Conservation (phyloP, 179 eudicot genomes). For the Corrigiola litoralis region DNA sequence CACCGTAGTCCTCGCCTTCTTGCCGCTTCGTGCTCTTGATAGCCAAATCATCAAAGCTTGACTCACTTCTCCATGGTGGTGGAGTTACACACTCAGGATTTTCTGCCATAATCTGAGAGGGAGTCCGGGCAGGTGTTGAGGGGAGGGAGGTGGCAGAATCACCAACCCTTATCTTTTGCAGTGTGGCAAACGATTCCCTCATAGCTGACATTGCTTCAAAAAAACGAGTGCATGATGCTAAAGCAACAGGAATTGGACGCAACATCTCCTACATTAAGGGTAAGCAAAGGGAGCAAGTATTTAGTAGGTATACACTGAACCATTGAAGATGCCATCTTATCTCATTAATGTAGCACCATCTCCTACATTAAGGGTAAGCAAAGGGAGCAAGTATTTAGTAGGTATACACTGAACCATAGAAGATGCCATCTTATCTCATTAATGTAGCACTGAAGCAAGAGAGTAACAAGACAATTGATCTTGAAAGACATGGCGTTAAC, state of each 20-base stretch:
- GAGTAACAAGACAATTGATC: background rate
- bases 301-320: background rate
- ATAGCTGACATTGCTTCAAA: constrained; percentile 99
- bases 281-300: background rate
- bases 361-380: background rate
- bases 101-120: constrained; percentile 30
- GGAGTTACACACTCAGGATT: constrained; percentile 74
- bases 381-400: background rate
- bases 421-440: background rate
- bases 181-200: constrained; percentile 92
- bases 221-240: constrained; percentile 94
- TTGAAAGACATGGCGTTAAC: background rate
- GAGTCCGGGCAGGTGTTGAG: constrained; percentile 40
- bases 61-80: constrained; percentile 63
- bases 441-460: too few relatives aligned
- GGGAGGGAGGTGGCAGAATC: constrained; percentile 39
- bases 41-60: constrained; percentile 53
- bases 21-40: constrained; percentile 28
- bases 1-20: constrained; percentile 31
- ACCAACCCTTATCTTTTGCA: constrained; percentile 74
- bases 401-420: background rate
- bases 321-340: background rate
- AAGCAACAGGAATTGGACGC: constrained; percentile 98
- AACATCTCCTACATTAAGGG: constrained; percentile 70
- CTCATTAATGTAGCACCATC: too few relatives aligned